phyloP scores from a whole-genome alignment of 2,329 filamentous ascomycete species.

The Xylariaceae sp. region DNA sequence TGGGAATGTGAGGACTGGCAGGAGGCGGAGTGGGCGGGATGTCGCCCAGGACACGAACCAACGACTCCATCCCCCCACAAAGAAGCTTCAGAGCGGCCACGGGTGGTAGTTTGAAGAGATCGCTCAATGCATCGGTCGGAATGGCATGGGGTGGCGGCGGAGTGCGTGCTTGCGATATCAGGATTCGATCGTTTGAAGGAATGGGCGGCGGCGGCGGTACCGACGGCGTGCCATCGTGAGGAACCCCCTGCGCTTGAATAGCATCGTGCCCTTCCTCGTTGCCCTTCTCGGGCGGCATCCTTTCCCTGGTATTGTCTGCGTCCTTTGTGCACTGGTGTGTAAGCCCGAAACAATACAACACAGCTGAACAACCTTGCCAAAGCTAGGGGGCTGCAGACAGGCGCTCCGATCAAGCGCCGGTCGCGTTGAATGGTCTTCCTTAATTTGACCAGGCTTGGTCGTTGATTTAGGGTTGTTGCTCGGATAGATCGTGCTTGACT shows the following conservation, averaged over 20 bases:
- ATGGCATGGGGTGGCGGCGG: slow-evolving; percentile 41
- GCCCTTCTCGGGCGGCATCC: slow-evolving; percentile 9
- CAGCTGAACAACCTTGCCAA: no score
- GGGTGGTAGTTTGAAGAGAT: slow-evolving; percentile 68
- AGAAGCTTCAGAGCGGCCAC: slow-evolving; percentile 74
- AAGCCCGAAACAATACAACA: neutral
- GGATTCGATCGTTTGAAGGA: slow-evolving; percentile 34
- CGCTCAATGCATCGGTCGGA: slow-evolving; percentile 43
- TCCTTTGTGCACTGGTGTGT: no score
- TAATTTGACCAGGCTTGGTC: no score
- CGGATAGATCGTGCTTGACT: no score
- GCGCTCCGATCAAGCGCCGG: no score
- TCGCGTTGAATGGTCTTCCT: no score
- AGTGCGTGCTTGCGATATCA: slow-evolving; percentile 29
- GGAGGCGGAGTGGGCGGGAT: slow-evolving; percentile 74
- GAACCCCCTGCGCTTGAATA: slow-evolving; percentile 7
- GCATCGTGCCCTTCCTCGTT: slow-evolving; percentile 8
- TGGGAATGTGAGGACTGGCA: slow-evolving; percentile 55
- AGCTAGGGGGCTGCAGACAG: no score
- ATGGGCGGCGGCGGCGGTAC: slow-evolving; percentile 35
- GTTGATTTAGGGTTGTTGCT: no score
- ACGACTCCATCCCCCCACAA: slow-evolving; percentile 62
- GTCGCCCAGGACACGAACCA: slow-evolving; percentile 70
- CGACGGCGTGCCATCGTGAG: slow-evolving; percentile 23
- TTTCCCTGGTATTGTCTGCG: neutral